Conservation (phyloP, 495 filamentous ascomycete genomes). For the Penicillium arizonense region DNA sequence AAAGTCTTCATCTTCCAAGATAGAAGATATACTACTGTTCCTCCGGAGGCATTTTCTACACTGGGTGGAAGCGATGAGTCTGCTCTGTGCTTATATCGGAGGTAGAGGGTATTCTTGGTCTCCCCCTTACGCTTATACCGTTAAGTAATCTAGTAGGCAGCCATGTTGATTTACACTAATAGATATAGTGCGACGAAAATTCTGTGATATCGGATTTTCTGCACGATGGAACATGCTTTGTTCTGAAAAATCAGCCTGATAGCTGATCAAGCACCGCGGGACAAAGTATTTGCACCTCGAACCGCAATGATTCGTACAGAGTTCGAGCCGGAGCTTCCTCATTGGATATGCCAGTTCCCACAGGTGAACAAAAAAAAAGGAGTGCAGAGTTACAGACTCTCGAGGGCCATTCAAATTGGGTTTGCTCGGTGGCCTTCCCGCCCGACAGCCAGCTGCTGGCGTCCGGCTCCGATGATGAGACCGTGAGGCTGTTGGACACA, state of each 20-base stretch:
- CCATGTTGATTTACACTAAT: background rate
- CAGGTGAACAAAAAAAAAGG: slow-evolving; percentile 11
- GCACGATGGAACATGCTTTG: slow-evolving; percentile 36
- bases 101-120: too few relatives aligned
- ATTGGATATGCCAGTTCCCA: slow-evolving; percentile 15
- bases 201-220: slow-evolving; percentile 8
- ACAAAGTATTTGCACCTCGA: slow-evolving; percentile 33
- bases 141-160: too few relatives aligned
- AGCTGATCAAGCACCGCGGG: slow-evolving; percentile 30
- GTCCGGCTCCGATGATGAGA: slow-evolving; percentile 17
- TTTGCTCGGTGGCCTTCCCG: slow-evolving; percentile 22
- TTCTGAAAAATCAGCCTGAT: slow-evolving; percentile 28
- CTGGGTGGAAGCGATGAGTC: too few relatives aligned
- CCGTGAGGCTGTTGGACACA: slow-evolving; percentile 29
- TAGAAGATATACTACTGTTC: slow-evolving; percentile 29
- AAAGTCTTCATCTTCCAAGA: slow-evolving; percentile 24
- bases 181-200: slow-evolving; percentile 10
- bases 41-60: slow-evolving; percentile 17
- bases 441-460: slow-evolving; percentile 17
- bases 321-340: slow-evolving; percentile 14
- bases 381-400: slow-evolving; percentile 20
- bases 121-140: too few relatives aligned
- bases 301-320: slow-evolving; percentile 24
- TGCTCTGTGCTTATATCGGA: too few relatives aligned
- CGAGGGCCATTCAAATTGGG: slow-evolving; percentile 16